Percentiles rank a stretch among this genome's conserved stretches.
Conservation (phyloP, 225 moss, liverwort and hornwort species). For the Bryoerythrophyllum caledonicum region DNA sequence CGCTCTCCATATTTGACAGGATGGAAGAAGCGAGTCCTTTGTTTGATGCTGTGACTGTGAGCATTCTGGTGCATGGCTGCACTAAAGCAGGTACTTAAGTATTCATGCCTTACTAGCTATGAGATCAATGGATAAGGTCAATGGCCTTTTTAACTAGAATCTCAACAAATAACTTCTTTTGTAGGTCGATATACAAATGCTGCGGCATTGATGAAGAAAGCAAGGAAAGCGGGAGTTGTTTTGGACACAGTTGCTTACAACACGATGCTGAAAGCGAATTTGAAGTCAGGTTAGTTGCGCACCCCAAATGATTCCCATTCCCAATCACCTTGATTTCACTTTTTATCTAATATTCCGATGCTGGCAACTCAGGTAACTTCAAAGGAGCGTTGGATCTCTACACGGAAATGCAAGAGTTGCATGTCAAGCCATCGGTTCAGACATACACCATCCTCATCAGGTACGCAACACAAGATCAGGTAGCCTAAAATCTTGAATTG, state of each 20-base stretch:
- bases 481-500: not conserved
- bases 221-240: constrained; percentile 55
- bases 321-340: not conserved
- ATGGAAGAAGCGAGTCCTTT: constrained; percentile 63
- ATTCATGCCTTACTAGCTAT: not conserved
- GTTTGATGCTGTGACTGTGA: constrained; percentile 70
- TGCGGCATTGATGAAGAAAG: constrained; percentile 59
- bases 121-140: too few relatives aligned
- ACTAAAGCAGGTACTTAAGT: constrained; percentile 68
- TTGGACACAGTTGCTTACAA: constrained; percentile 88
- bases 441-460: constrained; percentile 90
- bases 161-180: not conserved
- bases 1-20: constrained; percentile 51
- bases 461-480: constrained; percentile 31
- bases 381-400: constrained; percentile 64
- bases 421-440: constrained; percentile 55
- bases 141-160: too few relatives aligned
- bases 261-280: constrained; percentile 72
- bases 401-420: constrained; percentile 57
- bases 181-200: constrained; percentile 66
- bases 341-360: constrained; percentile 1
- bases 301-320: not conserved
- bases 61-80: constrained; percentile 79
- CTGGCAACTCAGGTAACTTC: constrained; percentile 60
- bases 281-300: constrained; percentile 59